phyloP scores from a whole-genome alignment of 306 rosid species.

The Castanea mollissima region DNA sequence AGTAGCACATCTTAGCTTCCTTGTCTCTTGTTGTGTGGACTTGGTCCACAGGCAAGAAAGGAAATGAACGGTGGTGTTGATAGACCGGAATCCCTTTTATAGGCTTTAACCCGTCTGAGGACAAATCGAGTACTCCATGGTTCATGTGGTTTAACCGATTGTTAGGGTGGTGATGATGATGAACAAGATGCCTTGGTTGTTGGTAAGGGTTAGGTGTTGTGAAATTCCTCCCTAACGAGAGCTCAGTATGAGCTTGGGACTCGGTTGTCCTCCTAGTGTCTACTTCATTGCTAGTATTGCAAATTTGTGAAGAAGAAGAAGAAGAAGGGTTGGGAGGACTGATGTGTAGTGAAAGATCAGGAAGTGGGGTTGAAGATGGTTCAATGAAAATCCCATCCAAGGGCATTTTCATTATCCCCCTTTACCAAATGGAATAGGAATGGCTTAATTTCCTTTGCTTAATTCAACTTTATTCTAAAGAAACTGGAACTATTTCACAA shows the following conservation, averaged over 20 bases:
- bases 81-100: constrained; percentile 91
- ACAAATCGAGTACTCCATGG: constrained; percentile 50
- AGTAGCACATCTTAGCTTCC: constrained; percentile 52
- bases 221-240: constrained; percentile 61
- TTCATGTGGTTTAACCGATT: constrained; percentile 29
- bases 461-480: constrained; percentile 20
- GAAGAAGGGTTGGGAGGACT: constrained; percentile 59
- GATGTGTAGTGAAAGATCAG: constrained; percentile 94
- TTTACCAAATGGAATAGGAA: constrained; percentile 1
- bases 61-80: constrained; percentile 78
- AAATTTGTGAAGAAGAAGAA: constrained; percentile 30
- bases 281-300: constrained; percentile 3
- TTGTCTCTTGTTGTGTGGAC: constrained; percentile 30
- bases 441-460: constrained; percentile 7
- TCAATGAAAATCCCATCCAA: constrained; percentile 82
- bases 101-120: constrained; percentile 58
- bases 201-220: constrained; percentile 22
- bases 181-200: constrained; percentile 9
- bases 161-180: constrained; percentile 16
- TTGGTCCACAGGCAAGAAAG: constrained; percentile 55
- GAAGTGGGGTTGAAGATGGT: constrained; percentile 52
- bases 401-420: constrained; percentile 64
- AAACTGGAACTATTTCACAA: constrained; percentile 24
- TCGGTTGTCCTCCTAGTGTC: constrained; percentile 2
- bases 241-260: constrained; percentile 60